Percentiles rank a stretch among this genome's conserved stretches.
These are phyloP conservation scores for Termitomyces sp. DNA, from an alignment of 768 basidiomycete genomes.

Conservation along the genomic window DNA sequence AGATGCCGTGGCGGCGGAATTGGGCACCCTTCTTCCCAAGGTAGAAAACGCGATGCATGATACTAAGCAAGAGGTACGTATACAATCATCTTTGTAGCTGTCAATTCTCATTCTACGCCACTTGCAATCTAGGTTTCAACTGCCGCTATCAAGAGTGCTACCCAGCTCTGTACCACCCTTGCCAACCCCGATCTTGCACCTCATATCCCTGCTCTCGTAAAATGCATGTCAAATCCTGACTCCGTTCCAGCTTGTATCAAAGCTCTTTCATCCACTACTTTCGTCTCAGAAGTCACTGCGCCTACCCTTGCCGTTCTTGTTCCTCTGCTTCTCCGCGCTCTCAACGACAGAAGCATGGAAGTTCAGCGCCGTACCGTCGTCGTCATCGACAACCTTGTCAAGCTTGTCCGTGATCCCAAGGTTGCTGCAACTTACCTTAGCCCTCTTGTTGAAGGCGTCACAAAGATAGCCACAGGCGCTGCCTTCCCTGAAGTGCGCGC, in stretches of 20 bases:
- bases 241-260: constrained; percentile 93
- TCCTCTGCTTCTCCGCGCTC: constrained; percentile 83
- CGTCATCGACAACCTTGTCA: constrained; percentile 94
- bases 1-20: constrained; percentile 77
- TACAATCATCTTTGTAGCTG: neutral
- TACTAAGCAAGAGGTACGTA: constrained; percentile 85
- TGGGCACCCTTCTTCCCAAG: constrained; percentile 78
- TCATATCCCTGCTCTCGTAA: constrained; percentile 86
- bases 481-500: constrained; percentile 87
- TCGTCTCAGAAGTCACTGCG: constrained; percentile 94
- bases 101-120: constrained; percentile 1
- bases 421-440: constrained; percentile 89
- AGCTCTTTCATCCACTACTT: constrained; percentile 90
- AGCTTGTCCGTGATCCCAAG: constrained; percentile 88
- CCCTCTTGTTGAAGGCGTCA: constrained; percentile 84
- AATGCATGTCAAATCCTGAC: constrained; percentile 90
- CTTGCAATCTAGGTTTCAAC: constrained; percentile 63
- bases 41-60: constrained; percentile 94
- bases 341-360: constrained; percentile 96
- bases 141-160: constrained; percentile 87
- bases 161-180: constrained; percentile 82
- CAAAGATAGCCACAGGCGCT: constrained; percentile 84
- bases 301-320: constrained; percentile 97
- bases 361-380: constrained; percentile 93
- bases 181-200: constrained; percentile 91